Percentiles rank a stretch among this genome's conserved stretches.
Conservation (phyloP, 768 basidiomycete species). For the Hygrophorus pudorinus region DNA sequence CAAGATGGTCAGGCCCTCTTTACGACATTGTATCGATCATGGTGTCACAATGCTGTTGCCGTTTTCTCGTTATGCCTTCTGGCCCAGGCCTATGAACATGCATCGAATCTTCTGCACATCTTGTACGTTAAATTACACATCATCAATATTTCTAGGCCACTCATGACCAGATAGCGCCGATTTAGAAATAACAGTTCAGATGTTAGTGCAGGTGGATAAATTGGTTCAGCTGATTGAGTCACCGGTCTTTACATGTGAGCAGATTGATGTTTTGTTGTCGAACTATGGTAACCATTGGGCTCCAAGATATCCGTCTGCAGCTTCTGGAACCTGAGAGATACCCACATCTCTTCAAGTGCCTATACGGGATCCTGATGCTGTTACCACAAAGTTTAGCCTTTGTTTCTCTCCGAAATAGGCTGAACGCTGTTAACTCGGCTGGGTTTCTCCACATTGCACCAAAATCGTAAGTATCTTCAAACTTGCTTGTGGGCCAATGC, state of each 20-base stretch:
- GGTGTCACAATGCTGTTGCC: slow-evolving; percentile 98
- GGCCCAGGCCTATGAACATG: slow-evolving; percentile 98
- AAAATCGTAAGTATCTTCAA: slow-evolving; percentile 51
- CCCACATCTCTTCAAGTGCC: slow-evolving; percentile 92
- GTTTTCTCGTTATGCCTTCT: slow-evolving; percentile 93
- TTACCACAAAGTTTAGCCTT: slow-evolving; percentile 96
- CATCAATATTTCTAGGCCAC: background rate
- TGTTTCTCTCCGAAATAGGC: slow-evolving; percentile 83
- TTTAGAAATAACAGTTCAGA: slow-evolving; percentile 88
- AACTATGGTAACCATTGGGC: slow-evolving; percentile 1
- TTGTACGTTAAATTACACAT: slow-evolving; percentile 44
- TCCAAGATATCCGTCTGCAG: slow-evolving; percentile 75
- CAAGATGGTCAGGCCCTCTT: slow-evolving; percentile 97
- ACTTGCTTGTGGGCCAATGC: background rate
- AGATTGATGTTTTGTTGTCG: background rate
- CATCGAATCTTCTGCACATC: slow-evolving; percentile 89
- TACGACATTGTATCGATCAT: slow-evolving; percentile 88
- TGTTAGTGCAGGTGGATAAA: slow-evolving; percentile 95
- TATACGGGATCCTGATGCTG: slow-evolving; percentile 95
- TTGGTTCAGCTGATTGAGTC: slow-evolving; percentile 97
- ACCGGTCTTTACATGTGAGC: slow-evolving; percentile 92
- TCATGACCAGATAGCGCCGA: slow-evolving; percentile 62
- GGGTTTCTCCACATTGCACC: slow-evolving; percentile 90
- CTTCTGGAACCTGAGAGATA: slow-evolving; percentile 95
- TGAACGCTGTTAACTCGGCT: slow-evolving; percentile 91